Conservation (phyloP, 208 protist species). For the Endotrypanum monterogeii region DNA sequence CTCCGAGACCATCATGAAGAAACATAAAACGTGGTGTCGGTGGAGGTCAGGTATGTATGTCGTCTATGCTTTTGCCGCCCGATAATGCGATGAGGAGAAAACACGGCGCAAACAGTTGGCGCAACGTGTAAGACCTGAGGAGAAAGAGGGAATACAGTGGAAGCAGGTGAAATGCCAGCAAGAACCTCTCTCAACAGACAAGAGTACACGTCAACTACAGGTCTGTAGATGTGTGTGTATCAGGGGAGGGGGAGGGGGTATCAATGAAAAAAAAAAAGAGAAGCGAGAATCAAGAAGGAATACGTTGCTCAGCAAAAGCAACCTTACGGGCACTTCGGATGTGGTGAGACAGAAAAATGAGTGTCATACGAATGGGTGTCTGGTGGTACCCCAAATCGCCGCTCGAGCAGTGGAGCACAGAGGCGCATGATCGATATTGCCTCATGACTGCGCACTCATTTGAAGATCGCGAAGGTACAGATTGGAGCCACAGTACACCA, state of each 20-base stretch:
- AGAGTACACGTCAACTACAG: not conserved
- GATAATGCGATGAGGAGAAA: too few species aligned
- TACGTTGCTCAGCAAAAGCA: not conserved
- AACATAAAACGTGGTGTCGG: not conserved
- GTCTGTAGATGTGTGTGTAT: not conserved
- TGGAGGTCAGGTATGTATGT: not conserved
- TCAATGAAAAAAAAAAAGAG: not conserved
- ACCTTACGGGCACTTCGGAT: not conserved
- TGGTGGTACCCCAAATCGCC: not conserved
- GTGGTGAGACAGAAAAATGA: not conserved
- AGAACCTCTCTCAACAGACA: not conserved
- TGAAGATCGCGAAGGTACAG: not conserved
- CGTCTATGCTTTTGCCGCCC: not conserved
- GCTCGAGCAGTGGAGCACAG: not conserved
- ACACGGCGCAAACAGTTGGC: not conserved
- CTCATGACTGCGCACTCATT: not conserved
- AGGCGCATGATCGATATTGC: not conserved
- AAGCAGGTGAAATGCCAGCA: not conserved
- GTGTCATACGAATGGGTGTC: not conserved
- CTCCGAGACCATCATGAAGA: constrained; percentile 14
- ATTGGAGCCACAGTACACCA: not conserved
- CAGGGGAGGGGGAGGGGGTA: too few species aligned
- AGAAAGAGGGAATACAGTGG: not conserved
- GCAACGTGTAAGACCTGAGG: not conserved
- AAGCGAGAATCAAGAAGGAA: not conserved